Evolutionary conservation across 2,329 filamentous ascomycete genomes (phyloP), one percentile per base, ranked within the genome.

Genomic region (Nemania sp.): DNA sequence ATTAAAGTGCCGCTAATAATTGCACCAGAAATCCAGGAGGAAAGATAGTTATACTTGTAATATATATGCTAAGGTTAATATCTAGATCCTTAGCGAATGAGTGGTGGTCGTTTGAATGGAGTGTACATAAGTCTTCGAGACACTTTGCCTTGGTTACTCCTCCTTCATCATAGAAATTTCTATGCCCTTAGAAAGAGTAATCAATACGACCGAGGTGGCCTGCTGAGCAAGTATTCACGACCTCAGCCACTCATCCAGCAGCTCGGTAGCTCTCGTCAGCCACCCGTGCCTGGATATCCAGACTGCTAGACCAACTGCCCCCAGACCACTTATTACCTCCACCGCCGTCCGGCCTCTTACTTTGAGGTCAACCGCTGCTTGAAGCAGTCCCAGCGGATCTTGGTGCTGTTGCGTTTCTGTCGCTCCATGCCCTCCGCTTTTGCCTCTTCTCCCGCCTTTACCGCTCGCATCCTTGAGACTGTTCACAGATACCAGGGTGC

Each of bases 331-430:
- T 19, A 92, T 71, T 5, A 95, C 75, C 68, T 92, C 88, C 31
- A 95, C 74, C 1, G 88, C 80, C 41, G 88, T 70, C 75, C 86
- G 86, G 0, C 89, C 82, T 40, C 80, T 81, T 39, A 80, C 78
- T 62, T 80, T 84, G 33, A 95, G 66, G 30, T 84, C 81, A 17
- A 88, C 83, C 2, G 83, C 82, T 59, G 91, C 80, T 57, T 86
- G 79, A 46, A 95, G 77, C 30, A 96, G 70, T 0, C 91, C 91
- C 0, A 96, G 77, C 1, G 92, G 92, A 69, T 97, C 92, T 54
- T 89, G 80, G 28, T 84, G 79, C 22, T 62, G 59, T 44, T 61
- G 50, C 23, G 64, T 66, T 53, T 54, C 61, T 28, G 60, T 53
- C 37, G 17, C 19, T 14, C 36, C 45, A 14, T 55, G 46, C 37